Evolutionary conservation across 2,329 filamentous ascomycete genomes (phyloP).

Genomic region (Phialophora verrucosa): DNA sequence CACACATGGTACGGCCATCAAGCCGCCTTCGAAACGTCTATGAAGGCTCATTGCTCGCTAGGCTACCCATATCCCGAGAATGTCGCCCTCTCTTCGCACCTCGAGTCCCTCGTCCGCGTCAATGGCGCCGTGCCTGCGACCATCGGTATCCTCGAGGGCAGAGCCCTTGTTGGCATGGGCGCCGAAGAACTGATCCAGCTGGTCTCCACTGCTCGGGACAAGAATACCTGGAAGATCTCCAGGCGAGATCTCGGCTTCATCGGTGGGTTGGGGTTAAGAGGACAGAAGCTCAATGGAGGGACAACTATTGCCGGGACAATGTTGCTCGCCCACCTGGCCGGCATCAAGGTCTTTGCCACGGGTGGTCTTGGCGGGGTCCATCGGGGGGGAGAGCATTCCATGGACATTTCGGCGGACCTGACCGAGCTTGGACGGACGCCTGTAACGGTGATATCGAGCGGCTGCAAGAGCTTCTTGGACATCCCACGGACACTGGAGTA

Average conservation of each 20-base stretch:
- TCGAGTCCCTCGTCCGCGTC: slow-evolving; percentile 80
- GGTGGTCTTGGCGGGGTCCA: slow-evolving; percentile 95
- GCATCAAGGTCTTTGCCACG: slow-evolving; percentile 91
- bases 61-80: slow-evolving; percentile 75
- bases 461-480: slow-evolving; percentile 95
- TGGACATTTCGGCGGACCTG: slow-evolving; percentile 95
- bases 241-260: slow-evolving; percentile 84
- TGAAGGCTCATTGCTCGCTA: slow-evolving; percentile 41
- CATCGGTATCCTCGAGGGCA: slow-evolving; percentile 82
- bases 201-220: slow-evolving; percentile 66
- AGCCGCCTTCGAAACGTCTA: slow-evolving; percentile 7
- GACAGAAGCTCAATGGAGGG: slow-evolving; percentile 77
- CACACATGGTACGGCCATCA: slow-evolving; percentile 72
- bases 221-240: slow-evolving; percentile 79
- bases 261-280: slow-evolving; percentile 73
- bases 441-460: slow-evolving; percentile 85
- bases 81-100: slow-evolving; percentile 73
- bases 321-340: slow-evolving; percentile 82
- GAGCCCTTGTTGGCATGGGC: slow-evolving; percentile 78
- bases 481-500: slow-evolving; percentile 87
- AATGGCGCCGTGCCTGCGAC: slow-evolving; percentile 88
- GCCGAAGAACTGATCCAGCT: slow-evolving; percentile 75
- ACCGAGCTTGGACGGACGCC: slow-evolving; percentile 90
- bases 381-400: slow-evolving; percentile 79
- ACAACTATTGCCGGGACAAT: slow-evolving; percentile 95